Evolutionary conservation across 108 stramenopile genomes (phyloP).

Genomic region (Cyclotella atomus): DNA sequence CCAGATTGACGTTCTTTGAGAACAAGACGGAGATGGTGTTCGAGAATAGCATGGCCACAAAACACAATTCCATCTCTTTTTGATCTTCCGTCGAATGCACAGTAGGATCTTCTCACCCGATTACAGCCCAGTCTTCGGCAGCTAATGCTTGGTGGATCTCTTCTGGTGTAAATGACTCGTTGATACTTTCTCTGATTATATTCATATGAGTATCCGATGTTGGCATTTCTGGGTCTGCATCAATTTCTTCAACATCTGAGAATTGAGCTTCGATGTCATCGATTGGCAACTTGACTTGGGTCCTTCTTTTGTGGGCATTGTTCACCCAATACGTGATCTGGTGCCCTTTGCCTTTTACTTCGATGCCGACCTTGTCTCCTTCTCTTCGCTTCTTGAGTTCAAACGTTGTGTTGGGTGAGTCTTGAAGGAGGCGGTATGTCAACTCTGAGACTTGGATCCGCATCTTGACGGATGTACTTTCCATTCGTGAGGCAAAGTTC

Average conservation of each 20-base stretch:
- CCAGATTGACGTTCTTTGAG: background rate
- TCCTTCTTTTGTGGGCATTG: conserved; percentile 7
- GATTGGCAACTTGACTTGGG: background rate
- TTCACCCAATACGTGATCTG: conserved; percentile 35
- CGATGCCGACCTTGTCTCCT: conserved; percentile 27
- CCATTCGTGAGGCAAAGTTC: conserved; percentile 37
- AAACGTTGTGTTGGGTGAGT: conserved; percentile 34
- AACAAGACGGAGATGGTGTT: background rate
- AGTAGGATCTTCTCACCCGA: background rate
- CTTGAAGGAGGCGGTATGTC: conserved; percentile 42
- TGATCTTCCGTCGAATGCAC: background rate
- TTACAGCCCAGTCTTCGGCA: conserved; percentile 1
- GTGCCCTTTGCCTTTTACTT: conserved; percentile 48
- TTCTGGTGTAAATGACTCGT: background rate
- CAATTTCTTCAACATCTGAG: background rate
- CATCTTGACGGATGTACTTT: conserved; percentile 38
- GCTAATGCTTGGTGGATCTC: conserved; percentile 16
- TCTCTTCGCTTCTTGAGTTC: conserved; percentile 29
- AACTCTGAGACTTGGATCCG: conserved; percentile 38
- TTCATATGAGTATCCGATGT: too few relatives aligned
- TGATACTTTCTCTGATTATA: too few relatives aligned
- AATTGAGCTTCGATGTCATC: background rate
- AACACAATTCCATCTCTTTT: background rate
- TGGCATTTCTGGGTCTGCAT: background rate
- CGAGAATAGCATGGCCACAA: background rate